phyloP scores from a whole-genome alignment of 345 rosid genomes.

The Schrenkiella parvula region DNA sequence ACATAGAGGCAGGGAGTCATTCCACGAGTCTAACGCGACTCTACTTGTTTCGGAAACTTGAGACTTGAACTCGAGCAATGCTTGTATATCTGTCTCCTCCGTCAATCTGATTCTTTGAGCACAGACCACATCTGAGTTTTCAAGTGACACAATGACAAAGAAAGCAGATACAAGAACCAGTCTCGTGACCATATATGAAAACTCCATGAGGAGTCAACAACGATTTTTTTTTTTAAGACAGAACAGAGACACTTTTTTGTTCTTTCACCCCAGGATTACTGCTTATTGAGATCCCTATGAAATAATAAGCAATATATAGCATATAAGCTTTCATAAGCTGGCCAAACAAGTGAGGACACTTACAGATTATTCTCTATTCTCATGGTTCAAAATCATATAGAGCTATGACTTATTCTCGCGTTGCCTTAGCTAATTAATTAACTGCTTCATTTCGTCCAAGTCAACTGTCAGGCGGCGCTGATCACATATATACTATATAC shows the following conservation, averaged over 20 bases:
- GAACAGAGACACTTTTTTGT: not conserved
- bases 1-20: conserved; percentile 24
- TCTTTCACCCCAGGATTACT: not conserved
- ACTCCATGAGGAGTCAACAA: not conserved
- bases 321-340: not conserved
- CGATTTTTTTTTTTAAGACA: not conserved
- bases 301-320: not conserved
- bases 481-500: not conserved
- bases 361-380: not conserved
- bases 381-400: not conserved
- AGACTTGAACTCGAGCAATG: conserved; percentile 27
- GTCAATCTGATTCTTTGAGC: conserved; percentile 22
- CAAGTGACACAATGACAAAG: not conserved
- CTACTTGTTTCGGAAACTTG: conserved; percentile 13
- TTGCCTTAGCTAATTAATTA: not conserved
- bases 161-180: conserved; percentile 13
- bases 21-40: conserved; percentile 24
- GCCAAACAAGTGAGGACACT: not conserved
- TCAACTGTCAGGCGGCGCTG: not conserved
- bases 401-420: not conserved
- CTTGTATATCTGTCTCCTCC: conserved; percentile 26
- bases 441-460: not conserved
- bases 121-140: not conserved
- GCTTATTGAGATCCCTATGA: not conserved
- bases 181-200: not conserved